Evolutionary conservation across 2,329 filamentous ascomycete species (phyloP).

Genomic region (Stachybotrys elegans): DNA sequence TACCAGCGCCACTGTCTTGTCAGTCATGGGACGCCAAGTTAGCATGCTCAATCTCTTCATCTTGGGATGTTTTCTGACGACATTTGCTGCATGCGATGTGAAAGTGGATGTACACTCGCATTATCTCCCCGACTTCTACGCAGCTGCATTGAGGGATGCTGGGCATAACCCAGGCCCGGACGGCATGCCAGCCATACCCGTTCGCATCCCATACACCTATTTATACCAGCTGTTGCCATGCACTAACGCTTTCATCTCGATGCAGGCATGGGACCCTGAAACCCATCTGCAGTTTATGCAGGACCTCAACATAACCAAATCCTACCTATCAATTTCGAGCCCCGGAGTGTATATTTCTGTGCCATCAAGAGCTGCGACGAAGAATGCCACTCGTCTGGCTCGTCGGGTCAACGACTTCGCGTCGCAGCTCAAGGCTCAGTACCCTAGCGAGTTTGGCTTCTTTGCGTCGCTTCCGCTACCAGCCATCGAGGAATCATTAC

Average conservation of each 20-base stretch:
- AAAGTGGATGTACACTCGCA: slow-evolving; percentile 19
- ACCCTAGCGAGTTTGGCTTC: slow-evolving; percentile 34
- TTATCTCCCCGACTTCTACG: slow-evolving; percentile 18
- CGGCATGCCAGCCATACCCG: slow-evolving; percentile 18
- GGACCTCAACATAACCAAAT: slow-evolving; percentile 12
- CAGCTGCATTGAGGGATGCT: slow-evolving; percentile 13
- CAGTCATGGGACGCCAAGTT: background rate
- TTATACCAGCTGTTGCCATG: background rate
- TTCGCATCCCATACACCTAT: slow-evolving; percentile 4
- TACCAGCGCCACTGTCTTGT: background rate
- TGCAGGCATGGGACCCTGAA: slow-evolving; percentile 9
- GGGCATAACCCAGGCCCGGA: slow-evolving; percentile 17
- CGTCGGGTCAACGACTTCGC: slow-evolving; percentile 15
- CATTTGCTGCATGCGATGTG: background rate
- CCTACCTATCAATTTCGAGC: slow-evolving; percentile 16
- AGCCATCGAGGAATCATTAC: slow-evolving; percentile 38
- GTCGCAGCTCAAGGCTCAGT: slow-evolving; percentile 11
- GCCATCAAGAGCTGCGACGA: slow-evolving; percentile 13
- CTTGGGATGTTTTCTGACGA: slow-evolving; percentile 1
- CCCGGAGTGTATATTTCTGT: slow-evolving; percentile 17
- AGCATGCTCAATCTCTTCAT: slow-evolving; percentile 5
- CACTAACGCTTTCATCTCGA: background rate
- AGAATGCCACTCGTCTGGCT: slow-evolving; percentile 11
- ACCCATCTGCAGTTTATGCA: slow-evolving; percentile 16
- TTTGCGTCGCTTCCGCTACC: slow-evolving; percentile 50